Percentiles rank a stretch among this genome's conserved stretches.
Conservation (phyloP, 1,284 basidiomycete genomes). For the Leccinum proximum region DNA sequence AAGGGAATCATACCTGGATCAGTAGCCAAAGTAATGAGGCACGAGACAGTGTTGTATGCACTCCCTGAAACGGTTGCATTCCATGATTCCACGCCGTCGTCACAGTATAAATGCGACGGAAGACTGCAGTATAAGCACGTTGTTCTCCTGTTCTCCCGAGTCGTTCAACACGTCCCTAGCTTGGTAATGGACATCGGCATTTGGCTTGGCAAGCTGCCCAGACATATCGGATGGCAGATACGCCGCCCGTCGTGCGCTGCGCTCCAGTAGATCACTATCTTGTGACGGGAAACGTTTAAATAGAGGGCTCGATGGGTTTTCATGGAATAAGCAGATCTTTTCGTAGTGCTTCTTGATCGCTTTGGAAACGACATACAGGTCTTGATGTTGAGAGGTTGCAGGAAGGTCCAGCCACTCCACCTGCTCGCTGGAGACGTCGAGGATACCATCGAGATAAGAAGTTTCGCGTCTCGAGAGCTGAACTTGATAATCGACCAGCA, state of each 20-base stretch:
- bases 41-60: slow-evolving; percentile 1
- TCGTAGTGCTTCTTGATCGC: slow-evolving; percentile 32
- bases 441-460: slow-evolving; percentile 42
- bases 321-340: slow-evolving; percentile 14
- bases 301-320: background rate
- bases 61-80: background rate
- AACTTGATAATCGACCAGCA: slow-evolving; percentile 39
- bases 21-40: slow-evolving; percentile 36
- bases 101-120: background rate
- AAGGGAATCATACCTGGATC: slow-evolving; percentile 16
- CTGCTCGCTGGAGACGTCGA: slow-evolving; percentile 29
- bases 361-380: slow-evolving; percentile 24
- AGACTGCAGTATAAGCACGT: slow-evolving; percentile 16
- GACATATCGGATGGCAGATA: slow-evolving; percentile 12
- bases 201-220: background rate
- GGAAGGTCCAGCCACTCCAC: slow-evolving; percentile 18
- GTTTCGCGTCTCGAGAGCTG: slow-evolving; percentile 22
- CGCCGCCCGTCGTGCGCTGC: slow-evolving; percentile 10
- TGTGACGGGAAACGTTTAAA: slow-evolving; percentile 8
- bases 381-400: slow-evolving; percentile 31
- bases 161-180: slow-evolving; percentile 14
- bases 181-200: slow-evolving; percentile 17
- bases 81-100: slow-evolving; percentile 10
- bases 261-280: slow-evolving; percentile 14
- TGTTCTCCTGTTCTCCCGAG: slow-evolving; percentile 16